Evolutionary conservation across 768 basidiomycete species (phyloP).

Genomic region (Boletus vermiculosoides): DNA sequence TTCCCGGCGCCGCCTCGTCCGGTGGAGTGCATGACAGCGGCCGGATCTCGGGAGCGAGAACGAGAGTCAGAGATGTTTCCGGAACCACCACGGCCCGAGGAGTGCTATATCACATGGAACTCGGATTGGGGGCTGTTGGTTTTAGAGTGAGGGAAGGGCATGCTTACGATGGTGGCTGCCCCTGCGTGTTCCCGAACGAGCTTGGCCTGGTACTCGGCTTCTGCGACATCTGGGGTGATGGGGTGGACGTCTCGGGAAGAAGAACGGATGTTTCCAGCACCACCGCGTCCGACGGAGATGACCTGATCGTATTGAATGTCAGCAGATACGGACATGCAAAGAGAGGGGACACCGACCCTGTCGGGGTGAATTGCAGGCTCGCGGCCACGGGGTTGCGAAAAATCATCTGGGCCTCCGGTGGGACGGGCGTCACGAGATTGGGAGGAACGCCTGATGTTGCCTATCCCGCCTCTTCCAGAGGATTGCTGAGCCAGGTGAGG

Average conservation of each 20-base stretch:
- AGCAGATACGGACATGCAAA: neutral
- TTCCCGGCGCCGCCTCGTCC: conserved; percentile 70
- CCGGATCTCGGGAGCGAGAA: conserved; percentile 47
- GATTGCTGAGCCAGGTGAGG: conserved; percentile 39
- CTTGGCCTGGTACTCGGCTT: conserved; percentile 25
- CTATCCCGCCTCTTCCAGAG: conserved; percentile 65
- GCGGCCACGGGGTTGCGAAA: conserved; percentile 51
- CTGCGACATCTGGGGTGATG: conserved; percentile 27
- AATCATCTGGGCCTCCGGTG: conserved; percentile 51
- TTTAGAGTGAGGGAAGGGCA: neutral
- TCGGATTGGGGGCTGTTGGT: neutral
- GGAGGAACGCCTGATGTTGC: conserved; percentile 60
- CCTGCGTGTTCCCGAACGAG: conserved; percentile 31
- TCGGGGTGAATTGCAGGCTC: conserved; percentile 45
- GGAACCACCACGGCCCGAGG: conserved; percentile 61
- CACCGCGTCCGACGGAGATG: conserved; percentile 72
- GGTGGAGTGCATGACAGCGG: conserved; percentile 41
- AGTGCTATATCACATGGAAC: conserved; percentile 39
- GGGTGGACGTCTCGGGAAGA: conserved; percentile 55
- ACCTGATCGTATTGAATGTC: neutral
- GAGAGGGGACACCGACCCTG: conserved; percentile 30
- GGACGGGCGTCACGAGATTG: conserved; percentile 44
- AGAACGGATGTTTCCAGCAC: conserved; percentile 82
- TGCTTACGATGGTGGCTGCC: conserved; percentile 36
- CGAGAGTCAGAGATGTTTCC: conserved; percentile 59